Evolutionary conservation across 805 yeast genomes (phyloP), one percentile per base, ranked within the genome.

Genomic region (Kodamaea nitidulidarum): DNA sequence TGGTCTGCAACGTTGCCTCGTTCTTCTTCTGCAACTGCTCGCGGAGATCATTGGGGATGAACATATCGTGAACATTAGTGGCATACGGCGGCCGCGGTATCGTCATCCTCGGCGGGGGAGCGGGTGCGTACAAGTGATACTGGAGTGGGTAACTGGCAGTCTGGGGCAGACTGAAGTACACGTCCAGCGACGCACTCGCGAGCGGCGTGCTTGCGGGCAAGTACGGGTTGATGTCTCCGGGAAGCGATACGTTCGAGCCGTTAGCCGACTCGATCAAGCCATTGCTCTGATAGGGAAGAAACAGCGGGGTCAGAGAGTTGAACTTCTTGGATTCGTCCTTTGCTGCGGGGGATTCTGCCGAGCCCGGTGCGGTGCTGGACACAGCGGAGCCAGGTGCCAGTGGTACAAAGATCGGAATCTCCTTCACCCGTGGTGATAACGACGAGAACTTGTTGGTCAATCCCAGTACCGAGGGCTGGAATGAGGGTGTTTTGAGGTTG

Each of bases 51-150:
- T 76, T 76, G 7, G 88, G 78, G 8, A 91, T 74, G 55, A 90
- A 90, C 52, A 93, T 69, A 41, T 73, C 75, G 39, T 76, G 76
- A 2, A 81, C 76, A 22, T 78, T 78, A 31, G 88, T 74, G 61
- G 88, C 90, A 55, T 88, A 80, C 1, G 86, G 78, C 35, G 74
- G 72, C 45, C 84, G 64, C 10, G 81, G 79, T 7, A 75, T 60
- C 29, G 72, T 70, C 35, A 81, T 58, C 53, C 82, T 80, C 7
- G 88, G 90, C 2, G 90, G 87, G 7, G 96, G 91, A 21, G 78
- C 74, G 2, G 97, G 97, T 0, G 96, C 93, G 61, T 91, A 90
- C 28, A 88, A 63, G 61, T 90, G 96, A 56, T 86, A 85, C 52
- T 88, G 88, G 32, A 86, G 63, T 0, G 84, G 84, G 47, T 64